Evolutionary conservation across 495 filamentous ascomycete genomes (phyloP), one percentile per base, ranked within the genome.

Genomic region (Penicillium alfredii): DNA sequence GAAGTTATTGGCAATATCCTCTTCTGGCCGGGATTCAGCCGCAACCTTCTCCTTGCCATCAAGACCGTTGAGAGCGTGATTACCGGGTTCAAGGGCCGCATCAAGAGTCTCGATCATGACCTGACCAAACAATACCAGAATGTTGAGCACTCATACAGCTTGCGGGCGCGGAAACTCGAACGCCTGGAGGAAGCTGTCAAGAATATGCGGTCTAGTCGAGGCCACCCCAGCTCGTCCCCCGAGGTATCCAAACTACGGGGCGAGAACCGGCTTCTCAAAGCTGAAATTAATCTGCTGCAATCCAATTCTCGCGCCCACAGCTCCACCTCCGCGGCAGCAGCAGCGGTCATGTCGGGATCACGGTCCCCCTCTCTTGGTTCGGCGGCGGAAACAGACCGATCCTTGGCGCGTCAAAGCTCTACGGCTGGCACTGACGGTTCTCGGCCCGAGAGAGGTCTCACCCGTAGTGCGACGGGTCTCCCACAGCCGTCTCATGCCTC

Each of bases 121-220:
- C 67, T 98, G 9, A 85, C 79, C 75, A 84, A 86, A 47, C 87
- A 96, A 45, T 97, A 94, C 50, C 82, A 94, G 38, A 76, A 76
- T 2, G 74, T 97, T 13, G 89, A 96, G 62, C 79, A 78, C 43
- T 81, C 77, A 15, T 77, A 94, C 25, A 82, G 88, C 36, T 58
- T 77, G 14, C 81, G 88, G 14, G 77, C 81, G 48, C 88, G 90
- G 58, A 82, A 85, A 40, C 71, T 97, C n/a, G 92, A 97, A 23
- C 76, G 84, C 2, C 69, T 98, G 1, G 92, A 97, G 59, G 73
- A 76, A 12, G 71, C 84, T 3, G 76, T 89, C 12, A 73, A 68
- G 41, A 69, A 59, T 28, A 55, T 72, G 39, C 59, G 64, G n/a
- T 51, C 60, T 11, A 56, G 58, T 40, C 54, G 64, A 20, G 54